phyloP scores from a whole-genome alignment of 257 asterid species.

The Nicotiana paniculata region DNA sequence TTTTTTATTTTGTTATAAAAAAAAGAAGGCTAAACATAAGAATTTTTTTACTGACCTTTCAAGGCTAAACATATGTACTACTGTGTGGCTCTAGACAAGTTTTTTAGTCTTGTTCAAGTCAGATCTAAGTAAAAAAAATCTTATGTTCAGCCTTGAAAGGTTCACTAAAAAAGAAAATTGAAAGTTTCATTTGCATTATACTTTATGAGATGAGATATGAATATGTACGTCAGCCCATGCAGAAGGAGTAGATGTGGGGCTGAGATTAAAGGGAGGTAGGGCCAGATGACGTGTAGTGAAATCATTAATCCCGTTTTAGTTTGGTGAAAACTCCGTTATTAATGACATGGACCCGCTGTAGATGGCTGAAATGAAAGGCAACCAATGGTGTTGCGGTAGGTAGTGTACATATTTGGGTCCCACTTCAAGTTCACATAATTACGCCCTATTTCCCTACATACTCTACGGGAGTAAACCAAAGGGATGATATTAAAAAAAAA shows the following conservation, averaged over 20 bases:
- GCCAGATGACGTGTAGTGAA: neutral
- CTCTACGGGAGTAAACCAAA: neutral
- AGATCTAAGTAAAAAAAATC: too few relatives aligned
- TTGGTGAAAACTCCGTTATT: neutral
- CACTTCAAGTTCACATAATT: slow-evolving; percentile 11
- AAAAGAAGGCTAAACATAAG: too few relatives aligned
- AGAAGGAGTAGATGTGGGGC: neutral
- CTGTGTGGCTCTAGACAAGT: too few relatives aligned
- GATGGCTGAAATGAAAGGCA: slow-evolving; percentile 31
- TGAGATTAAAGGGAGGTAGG: neutral
- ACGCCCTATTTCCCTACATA: neutral
- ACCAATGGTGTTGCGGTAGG: slow-evolving; percentile 53
- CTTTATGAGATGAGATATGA: neutral
- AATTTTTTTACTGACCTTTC: too few relatives aligned
- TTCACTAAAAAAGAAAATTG: too few relatives aligned
- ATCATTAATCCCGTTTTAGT: neutral
- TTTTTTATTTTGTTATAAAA: too few relatives aligned
- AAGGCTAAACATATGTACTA: too few relatives aligned
- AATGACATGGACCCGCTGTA: neutral
- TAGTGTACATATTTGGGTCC: slow-evolving; percentile 24
- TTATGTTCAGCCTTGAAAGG: too few relatives aligned
- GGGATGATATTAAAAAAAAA: too few relatives aligned
- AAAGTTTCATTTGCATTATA: neutral
- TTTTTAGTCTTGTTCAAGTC: too few relatives aligned
- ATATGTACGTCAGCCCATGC: neutral